A percentile compares a stretch with the other conserved stretches of the same genome.
Evolutionary conservation across 1,139 yeast genomes (phyloP).

Genomic region (Kluyveromyces marxianus): DNA sequence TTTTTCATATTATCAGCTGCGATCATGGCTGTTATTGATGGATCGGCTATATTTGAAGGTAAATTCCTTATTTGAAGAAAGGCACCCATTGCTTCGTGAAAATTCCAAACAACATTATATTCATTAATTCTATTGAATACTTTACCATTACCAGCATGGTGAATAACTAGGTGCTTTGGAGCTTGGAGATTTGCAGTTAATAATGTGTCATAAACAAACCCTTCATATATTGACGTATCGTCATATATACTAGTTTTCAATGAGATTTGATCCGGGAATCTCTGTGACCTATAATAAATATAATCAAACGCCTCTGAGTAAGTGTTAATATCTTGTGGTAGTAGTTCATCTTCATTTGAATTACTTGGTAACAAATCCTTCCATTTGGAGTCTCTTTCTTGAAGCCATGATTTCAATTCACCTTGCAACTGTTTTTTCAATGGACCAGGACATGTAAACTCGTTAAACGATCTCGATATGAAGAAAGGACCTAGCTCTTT

Average conservation of each 20-base stretch:
- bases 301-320: slow-evolving; percentile 21
- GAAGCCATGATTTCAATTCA: slow-evolving; percentile 24
- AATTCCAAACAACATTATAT: slow-evolving; percentile 31
- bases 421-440: slow-evolving; percentile 22
- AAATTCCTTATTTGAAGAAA: slow-evolving; percentile 23
- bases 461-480: slow-evolving; percentile 30
- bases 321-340: slow-evolving; percentile 18
- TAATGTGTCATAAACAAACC: slow-evolving; percentile 23
- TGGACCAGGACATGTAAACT: slow-evolving; percentile 25
- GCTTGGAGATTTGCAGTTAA: slow-evolving; percentile 23
- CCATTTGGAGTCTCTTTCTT: slow-evolving; percentile 28
- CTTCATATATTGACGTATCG: slow-evolving; percentile 22
- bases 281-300: slow-evolving; percentile 17
- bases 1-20: neutral
- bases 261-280: slow-evolving; percentile 19
- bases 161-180: slow-evolving; percentile 16
- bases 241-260: slow-evolving; percentile 22
- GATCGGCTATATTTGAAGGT: slow-evolving; percentile 16
- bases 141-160: slow-evolving; percentile 19
- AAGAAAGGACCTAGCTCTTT: slow-evolving; percentile 27
- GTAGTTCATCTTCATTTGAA: slow-evolving; percentile 4
- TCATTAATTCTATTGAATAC: slow-evolving; percentile 27
- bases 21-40: neutral
- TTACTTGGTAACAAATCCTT: slow-evolving; percentile 10
- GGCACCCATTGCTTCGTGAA: slow-evolving; percentile 27